phyloP scores from a whole-genome alignment of 495 filamentous ascomycete species.

The Penicillium cosmopolitanum region DNA sequence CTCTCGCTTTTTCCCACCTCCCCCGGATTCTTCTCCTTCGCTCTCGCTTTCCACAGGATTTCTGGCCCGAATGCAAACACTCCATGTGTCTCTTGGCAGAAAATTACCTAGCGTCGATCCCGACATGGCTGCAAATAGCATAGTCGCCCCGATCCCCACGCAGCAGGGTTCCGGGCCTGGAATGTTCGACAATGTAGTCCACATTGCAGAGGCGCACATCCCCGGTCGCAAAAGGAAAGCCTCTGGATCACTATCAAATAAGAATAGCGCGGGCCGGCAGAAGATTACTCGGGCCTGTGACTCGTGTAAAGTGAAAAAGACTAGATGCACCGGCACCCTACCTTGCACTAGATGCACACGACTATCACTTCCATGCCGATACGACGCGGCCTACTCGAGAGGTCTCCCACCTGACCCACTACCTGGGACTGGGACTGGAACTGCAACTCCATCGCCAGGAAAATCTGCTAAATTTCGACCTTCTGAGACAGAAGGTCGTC shows the following conservation, averaged over 20 bases:
- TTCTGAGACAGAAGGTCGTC: slow-evolving; percentile 8
- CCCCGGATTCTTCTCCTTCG: slow-evolving; percentile 19
- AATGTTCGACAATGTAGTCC: slow-evolving; percentile 3
- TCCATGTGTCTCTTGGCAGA: slow-evolving; percentile 11
- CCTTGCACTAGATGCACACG: slow-evolving; percentile 47
- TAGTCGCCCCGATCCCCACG: slow-evolving; percentile 16
- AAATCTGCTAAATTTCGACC: slow-evolving; percentile 1
- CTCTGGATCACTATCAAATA: slow-evolving; percentile 28
- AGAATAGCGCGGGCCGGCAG: slow-evolving; percentile 32
- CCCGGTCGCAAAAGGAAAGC: slow-evolving; percentile 38
- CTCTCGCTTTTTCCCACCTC: slow-evolving; percentile 4
- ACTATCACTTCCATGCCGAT: slow-evolving; percentile 44
- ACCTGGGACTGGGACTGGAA: slow-evolving; percentile 17
- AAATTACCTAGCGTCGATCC: slow-evolving; percentile 18
- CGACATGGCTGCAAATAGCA: slow-evolving; percentile 27
- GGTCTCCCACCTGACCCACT: slow-evolving; percentile 48
- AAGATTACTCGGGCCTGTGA: slow-evolving; percentile 54
- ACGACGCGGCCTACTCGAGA: slow-evolving; percentile 49
- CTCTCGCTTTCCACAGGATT: too few species aligned
- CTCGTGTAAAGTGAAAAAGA: slow-evolving; percentile 52
- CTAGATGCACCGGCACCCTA: slow-evolving; percentile 49
- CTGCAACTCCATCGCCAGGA: slow-evolving; percentile 19
- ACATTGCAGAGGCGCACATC: slow-evolving; percentile 5
- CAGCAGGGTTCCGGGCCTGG: slow-evolving; percentile 20
- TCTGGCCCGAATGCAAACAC: too few species aligned